Evolutionary conservation across 441 rosid genomes (phyloP).

Genomic region (Cnidoscolus chayamansa): DNA sequence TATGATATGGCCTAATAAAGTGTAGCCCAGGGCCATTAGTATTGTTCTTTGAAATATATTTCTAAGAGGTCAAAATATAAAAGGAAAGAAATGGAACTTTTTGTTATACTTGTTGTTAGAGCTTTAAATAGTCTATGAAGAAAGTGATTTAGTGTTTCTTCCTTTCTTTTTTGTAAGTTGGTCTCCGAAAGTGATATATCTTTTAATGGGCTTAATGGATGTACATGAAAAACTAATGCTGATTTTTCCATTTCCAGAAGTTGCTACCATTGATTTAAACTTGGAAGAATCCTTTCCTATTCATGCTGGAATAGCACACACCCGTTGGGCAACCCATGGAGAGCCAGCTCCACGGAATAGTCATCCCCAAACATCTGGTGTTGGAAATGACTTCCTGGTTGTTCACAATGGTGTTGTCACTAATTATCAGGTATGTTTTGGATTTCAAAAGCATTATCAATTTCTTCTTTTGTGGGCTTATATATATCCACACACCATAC

Average conservation of each 20-base stretch:
- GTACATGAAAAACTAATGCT: conserved; percentile 13
- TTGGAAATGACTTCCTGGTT: conserved; percentile 82
- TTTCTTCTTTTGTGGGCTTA: not conserved
- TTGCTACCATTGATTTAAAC: conserved; percentile 53
- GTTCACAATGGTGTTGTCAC: conserved; percentile 94
- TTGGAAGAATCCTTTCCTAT: conserved; percentile 60
- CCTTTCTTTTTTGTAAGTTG: not conserved
- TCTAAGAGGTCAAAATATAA: not conserved
- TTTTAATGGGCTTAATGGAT: not conserved
- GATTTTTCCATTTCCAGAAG: conserved; percentile 45
- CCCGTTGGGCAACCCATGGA: conserved; percentile 98
- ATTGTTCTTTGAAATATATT: not conserved
- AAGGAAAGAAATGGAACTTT: conserved; percentile 3
- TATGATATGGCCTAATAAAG: not conserved
- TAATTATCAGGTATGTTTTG: conserved; percentile 67
- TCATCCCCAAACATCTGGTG: conserved; percentile 88
- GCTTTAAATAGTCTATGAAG: not conserved
- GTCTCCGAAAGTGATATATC: not conserved
- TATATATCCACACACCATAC: not conserved
- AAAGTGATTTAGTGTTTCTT: not conserved
- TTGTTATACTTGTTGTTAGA: not conserved
- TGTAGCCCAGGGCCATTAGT: not conserved
- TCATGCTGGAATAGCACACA: conserved; percentile 97
- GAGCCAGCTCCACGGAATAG: conserved; percentile 91
- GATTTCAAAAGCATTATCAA: not conserved